These are phyloP conservation scores for Claviceps quebecensis DNA, from an alignment of 2,329 filamentous ascomycete genomes.

Conservation along the genomic window DNA sequence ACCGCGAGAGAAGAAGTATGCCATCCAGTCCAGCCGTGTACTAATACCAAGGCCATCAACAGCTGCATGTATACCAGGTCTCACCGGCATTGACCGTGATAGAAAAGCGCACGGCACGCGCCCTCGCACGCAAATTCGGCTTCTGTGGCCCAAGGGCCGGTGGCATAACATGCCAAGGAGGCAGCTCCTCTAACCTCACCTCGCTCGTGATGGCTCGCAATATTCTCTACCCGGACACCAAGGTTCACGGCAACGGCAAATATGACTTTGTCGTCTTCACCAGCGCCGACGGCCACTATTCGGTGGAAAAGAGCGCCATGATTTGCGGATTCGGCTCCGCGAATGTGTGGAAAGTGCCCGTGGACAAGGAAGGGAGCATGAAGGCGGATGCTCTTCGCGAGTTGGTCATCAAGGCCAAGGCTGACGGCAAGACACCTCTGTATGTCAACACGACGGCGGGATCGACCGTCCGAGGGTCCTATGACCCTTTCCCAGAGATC, in stretches of 20 bases:
- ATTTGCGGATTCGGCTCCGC: slow-evolving; percentile 70
- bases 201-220: slow-evolving; percentile 82
- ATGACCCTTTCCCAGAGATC: slow-evolving; percentile 63
- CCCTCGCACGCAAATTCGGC: slow-evolving; percentile 64
- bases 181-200: slow-evolving; percentile 71
- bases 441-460: slow-evolving; percentile 94
- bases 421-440: slow-evolving; percentile 64
- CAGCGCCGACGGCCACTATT: slow-evolving; percentile 83
- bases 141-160: slow-evolving; percentile 56
- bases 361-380: slow-evolving; percentile 64
- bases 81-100: slow-evolving; percentile 78
- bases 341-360: slow-evolving; percentile 59
- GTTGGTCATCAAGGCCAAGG: slow-evolving; percentile 46
- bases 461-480: slow-evolving; percentile 84
- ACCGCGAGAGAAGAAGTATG: background rate
- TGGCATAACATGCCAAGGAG: slow-evolving; percentile 68
- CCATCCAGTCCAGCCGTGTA: background rate
- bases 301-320: slow-evolving; percentile 85
- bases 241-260: slow-evolving; percentile 52
- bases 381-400: slow-evolving; percentile 48
- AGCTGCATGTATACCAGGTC: slow-evolving; percentile 85
- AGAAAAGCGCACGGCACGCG: slow-evolving; percentile 66
- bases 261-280: slow-evolving; percentile 73
- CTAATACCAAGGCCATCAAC: slow-evolving; percentile 1
- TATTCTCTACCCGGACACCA: slow-evolving; percentile 66